Conservation (phyloP, 2,329 filamentous ascomycete species). For the Aspergillus fumigatiaffinis region DNA sequence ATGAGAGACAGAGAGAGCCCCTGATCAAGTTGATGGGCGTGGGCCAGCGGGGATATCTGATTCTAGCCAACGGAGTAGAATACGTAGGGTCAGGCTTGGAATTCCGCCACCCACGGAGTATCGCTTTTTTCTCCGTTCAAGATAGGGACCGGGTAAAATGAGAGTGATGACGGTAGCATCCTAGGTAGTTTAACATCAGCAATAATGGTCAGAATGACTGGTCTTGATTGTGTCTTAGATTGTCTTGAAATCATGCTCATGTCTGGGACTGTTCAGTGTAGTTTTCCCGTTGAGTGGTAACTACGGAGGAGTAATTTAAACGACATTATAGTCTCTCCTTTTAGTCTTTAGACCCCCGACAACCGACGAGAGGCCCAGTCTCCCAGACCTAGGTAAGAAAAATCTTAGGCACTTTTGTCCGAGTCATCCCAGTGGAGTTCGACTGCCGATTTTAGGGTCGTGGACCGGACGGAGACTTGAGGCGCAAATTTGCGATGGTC, state of each 20-base stretch:
- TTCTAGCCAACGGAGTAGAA: neutral
- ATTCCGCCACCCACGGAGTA: constrained; percentile 3
- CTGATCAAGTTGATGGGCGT: neutral
- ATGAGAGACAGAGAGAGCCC: neutral
- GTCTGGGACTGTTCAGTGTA: neutral
- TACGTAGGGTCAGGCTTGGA: neutral
- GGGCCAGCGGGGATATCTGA: neutral
- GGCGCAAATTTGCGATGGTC: constrained; percentile 7
- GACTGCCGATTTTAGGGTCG: constrained; percentile 9
- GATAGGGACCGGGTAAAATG: neutral
- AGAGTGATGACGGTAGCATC: neutral
- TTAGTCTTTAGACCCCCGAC: neutral
- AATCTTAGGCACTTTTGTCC: neutral
- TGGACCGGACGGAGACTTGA: constrained; percentile 7
- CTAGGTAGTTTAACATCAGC: neutral
- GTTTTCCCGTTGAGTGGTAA: neutral
- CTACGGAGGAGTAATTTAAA: neutral
- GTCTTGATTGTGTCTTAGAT: neutral
- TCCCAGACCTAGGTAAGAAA: neutral
- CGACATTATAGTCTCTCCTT: neutral
- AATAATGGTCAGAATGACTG: neutral
- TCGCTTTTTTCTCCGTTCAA: constrained; percentile 4
- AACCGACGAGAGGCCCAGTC: neutral
- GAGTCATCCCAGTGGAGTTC: constrained; percentile 14
- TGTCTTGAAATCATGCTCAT: neutral